Evolutionary conservation across 306 rosid species (phyloP).

Genomic region (Senna tora): DNA sequence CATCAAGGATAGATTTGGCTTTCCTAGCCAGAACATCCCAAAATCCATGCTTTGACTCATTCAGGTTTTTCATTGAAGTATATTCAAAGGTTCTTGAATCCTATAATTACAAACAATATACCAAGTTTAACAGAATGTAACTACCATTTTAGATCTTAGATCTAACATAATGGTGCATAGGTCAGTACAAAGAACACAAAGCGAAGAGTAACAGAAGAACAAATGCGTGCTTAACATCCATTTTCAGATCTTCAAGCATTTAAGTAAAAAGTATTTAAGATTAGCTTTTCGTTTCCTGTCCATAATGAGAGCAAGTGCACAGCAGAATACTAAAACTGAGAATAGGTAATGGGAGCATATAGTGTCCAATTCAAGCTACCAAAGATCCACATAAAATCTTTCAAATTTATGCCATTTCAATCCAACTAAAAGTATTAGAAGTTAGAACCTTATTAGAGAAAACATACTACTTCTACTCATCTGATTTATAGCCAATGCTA

Average conservation of each 20-base stretch:
- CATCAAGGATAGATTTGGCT: constrained; percentile 85
- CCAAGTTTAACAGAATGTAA: constrained; percentile 21
- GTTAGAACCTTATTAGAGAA: background rate
- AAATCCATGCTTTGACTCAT: constrained; percentile 83
- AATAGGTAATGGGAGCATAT: background rate
- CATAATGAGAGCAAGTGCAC: constrained; percentile 20
- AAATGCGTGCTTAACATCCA: constrained; percentile 7
- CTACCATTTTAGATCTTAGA: constrained; percentile 8
- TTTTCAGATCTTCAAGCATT: constrained; percentile 25
- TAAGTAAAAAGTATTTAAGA: background rate
- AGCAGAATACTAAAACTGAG: constrained; percentile 2
- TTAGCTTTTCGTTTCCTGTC: constrained; percentile 8
- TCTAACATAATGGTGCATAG: constrained; percentile 2
- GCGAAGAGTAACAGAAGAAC: constrained; percentile 16
- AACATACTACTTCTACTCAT: background rate
- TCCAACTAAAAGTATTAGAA: background rate
- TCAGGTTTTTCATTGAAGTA: constrained; percentile 70
- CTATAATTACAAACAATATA: constrained; percentile 45
- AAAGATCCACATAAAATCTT: background rate
- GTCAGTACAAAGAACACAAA: background rate
- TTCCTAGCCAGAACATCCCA: constrained; percentile 92
- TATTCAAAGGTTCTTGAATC: constrained; percentile 62
- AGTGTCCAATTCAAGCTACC: background rate
- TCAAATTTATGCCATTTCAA: background rate
- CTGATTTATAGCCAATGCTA: background rate